Base-by-base conservation (phyloP, 2,329 filamentous ascomycete species). In the Cladosporium sphaerospermum region DNA sequence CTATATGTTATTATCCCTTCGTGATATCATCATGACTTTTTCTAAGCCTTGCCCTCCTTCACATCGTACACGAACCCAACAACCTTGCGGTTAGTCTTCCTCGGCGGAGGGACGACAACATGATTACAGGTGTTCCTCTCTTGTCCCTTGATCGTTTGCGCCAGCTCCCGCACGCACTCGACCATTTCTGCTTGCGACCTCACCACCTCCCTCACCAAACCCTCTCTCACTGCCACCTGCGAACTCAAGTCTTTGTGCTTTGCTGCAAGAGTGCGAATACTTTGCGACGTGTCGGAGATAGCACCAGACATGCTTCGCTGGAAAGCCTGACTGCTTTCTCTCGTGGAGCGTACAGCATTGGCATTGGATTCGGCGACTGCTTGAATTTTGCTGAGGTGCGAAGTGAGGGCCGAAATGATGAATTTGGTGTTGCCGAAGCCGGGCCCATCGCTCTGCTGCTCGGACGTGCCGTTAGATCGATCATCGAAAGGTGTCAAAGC, bases 41-140 rank as follows among this genome's bases (percentile, higher is more conserved):
- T 36, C 46, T 16, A 16, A 19, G 28, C 43, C 28, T 41, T 42
- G 18, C 36, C 28, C n/a, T 53, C 45, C 44, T 47, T 63, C n/a
- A 51, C 60, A 59, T 66, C 64, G 56, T 66, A 66, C 5, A 66
- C 64, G 47, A 63, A 65, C 9, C 63, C 63, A 14, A 64, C 62
- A 39, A 66, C 54, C 54, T 63, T 65, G 45, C 59, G 59, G 8
- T 63, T 62, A 3, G 64, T 57, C 54, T 66, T 66, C 45, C 64
- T 58, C 49, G 63, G 64, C 37, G 63, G 64, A 37, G 64, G 63
- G 8, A 63, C 56, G 43, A 66, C 62, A 36, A 65, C 58, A 54
- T 66, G 64, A 31, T 59, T 60, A 50, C 62, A 65, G 7, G 34
- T 42, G 43, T 55, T 53, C 31, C 40, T 58, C 60, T 39, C 45